phyloP scores from a whole-genome alignment of 1,284 basidiomycete species.

The Tylopilus sp. region DNA sequence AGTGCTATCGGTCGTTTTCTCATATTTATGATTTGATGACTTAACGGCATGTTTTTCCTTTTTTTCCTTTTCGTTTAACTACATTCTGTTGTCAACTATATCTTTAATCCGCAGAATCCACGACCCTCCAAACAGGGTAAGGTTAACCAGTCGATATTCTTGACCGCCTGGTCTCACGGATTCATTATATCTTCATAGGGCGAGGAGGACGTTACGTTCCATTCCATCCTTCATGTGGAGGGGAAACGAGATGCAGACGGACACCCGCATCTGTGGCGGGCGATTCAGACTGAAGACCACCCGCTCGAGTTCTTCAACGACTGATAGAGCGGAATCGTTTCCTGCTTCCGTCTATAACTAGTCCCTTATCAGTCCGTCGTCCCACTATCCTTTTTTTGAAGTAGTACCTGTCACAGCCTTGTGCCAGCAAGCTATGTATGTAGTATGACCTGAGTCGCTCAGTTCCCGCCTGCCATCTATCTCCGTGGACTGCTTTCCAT shows the following conservation, averaged over 20 bases:
- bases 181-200: slow-evolving; percentile 42
- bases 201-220: slow-evolving; percentile 58
- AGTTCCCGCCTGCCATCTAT: background rate
- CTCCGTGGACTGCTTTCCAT: background rate
- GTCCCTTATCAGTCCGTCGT: background rate
- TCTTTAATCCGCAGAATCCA: slow-evolving; percentile 47
- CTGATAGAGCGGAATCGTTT: slow-evolving; percentile 5
- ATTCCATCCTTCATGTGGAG: slow-evolving; percentile 66
- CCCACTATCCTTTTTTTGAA: slow-evolving; percentile 9
- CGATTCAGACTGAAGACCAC: slow-evolving; percentile 54
- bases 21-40: slow-evolving; percentile 9
- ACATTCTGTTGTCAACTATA: background rate
- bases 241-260: slow-evolving; percentile 48
- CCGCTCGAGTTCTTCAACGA: slow-evolving; percentile 67
- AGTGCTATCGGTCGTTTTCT: slow-evolving; percentile 6
- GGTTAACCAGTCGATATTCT: slow-evolving; percentile 16
- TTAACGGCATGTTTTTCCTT: slow-evolving; percentile 9
- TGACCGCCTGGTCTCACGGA: slow-evolving; percentile 8
- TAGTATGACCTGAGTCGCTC: background rate
- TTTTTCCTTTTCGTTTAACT: background rate
- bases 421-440: slow-evolving; percentile 8
- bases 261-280: slow-evolving; percentile 54
- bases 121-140: slow-evolving; percentile 66
- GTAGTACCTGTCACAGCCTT: slow-evolving; percentile 16
- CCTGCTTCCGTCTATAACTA: background rate